Evolutionary conservation across 768 basidiomycete genomes (phyloP).

Genomic region (Phylloporus arenicola): DNA sequence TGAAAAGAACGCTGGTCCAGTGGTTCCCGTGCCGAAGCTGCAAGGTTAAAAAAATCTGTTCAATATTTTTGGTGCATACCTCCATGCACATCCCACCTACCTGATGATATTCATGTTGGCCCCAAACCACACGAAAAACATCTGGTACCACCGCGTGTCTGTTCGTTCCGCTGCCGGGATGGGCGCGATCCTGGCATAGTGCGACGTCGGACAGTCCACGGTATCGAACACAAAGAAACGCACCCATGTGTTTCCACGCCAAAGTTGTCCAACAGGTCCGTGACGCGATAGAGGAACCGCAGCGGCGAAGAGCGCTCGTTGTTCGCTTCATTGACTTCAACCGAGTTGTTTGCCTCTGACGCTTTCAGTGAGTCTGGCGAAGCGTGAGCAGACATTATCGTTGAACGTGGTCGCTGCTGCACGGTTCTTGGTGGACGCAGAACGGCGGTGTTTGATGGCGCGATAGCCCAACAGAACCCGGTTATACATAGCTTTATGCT

Average conservation of each 20-base stretch:
- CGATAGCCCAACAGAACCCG: neutral
- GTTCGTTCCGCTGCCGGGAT: slow-evolving; percentile 32
- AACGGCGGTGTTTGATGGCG: neutral
- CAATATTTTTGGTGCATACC: neutral
- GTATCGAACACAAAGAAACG: slow-evolving; percentile 1
- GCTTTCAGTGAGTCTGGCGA: neutral
- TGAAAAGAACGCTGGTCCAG: slow-evolving; percentile 47
- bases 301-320: neutral
- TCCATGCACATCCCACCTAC: slow-evolving; percentile 23
- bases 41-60: neutral
- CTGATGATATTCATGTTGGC: slow-evolving; percentile 41
- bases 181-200: slow-evolving; percentile 34
- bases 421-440: neutral
- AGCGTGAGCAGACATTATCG: neutral
- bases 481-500: neutral
- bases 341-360: slow-evolving; percentile 1
- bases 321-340: neutral
- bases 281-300: slow-evolving; percentile 18
- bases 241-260: slow-evolving; percentile 41
- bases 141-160: slow-evolving; percentile 39
- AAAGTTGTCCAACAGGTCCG: slow-evolving; percentile 28
- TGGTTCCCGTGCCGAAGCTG: slow-evolving; percentile 45
- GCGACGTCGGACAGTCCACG: neutral
- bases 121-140: slow-evolving; percentile 50
- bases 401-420: neutral